A percentile compares a stretch with the other conserved stretches of the same genome.
These are phyloP conservation scores for Torulaspora delbrueckii DNA, from an alignment of 805 yeast species.

Conservation along the genomic window DNA sequence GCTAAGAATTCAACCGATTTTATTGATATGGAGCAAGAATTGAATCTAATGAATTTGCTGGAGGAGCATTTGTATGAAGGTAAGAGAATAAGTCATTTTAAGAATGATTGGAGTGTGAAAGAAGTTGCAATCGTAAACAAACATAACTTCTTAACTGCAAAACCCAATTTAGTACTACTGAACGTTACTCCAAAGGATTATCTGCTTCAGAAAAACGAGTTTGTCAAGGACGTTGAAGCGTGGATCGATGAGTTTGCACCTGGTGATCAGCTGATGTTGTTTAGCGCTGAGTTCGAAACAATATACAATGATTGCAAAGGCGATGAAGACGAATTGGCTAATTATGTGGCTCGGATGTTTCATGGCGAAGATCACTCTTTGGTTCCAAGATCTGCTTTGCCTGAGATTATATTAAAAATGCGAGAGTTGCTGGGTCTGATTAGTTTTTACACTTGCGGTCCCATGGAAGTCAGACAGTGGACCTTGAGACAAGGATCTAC, in stretches of 20 bases:
- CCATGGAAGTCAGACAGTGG: conserved; percentile 85
- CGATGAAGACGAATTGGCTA: conserved; percentile 14
- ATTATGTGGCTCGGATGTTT: conserved; percentile 30
- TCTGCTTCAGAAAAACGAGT: conserved; percentile 47
- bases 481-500: conserved; percentile 66
- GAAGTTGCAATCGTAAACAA: conserved; percentile 66
- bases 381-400: conserved; percentile 49
- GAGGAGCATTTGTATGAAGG: conserved; percentile 50
- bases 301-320: conserved; percentile 32
- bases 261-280: conserved; percentile 61
- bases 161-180: conserved; percentile 76
- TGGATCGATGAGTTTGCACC: conserved; percentile 72
- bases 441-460: conserved; percentile 85
- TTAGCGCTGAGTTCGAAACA: conserved; percentile 54
- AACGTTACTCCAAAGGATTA: conserved; percentile 73
- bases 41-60: conserved; percentile 37
- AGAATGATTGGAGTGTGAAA: conserved; percentile 54
- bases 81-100: conserved; percentile 53
- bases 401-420: conserved; percentile 61
- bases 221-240: conserved; percentile 44
- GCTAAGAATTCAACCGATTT: conserved; percentile 46
- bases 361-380: conserved; percentile 31
- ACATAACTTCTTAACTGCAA: conserved; percentile 75
- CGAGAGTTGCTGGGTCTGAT: conserved; percentile 64
- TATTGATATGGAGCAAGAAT: conserved; percentile 41